Evolutionary conservation across 805 yeast species (phyloP).

Genomic region (Saccharomycopsis lassenensis): DNA sequence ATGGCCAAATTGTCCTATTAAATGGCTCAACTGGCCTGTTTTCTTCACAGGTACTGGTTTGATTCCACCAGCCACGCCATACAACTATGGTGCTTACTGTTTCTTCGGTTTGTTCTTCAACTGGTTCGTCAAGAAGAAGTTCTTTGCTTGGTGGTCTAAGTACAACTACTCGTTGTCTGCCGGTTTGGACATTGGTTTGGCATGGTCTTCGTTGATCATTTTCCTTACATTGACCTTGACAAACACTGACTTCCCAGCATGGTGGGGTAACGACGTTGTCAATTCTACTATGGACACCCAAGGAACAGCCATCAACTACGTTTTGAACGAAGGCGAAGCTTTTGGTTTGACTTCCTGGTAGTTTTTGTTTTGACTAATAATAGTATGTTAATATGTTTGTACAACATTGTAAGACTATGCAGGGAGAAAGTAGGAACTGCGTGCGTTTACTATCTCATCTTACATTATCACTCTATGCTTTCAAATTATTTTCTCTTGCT

Average conservation of each 20-base stretch:
- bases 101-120: slow-evolving; percentile 43
- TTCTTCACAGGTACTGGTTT: slow-evolving; percentile 41
- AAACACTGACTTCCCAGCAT: slow-evolving; percentile 29
- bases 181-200: slow-evolving; percentile 57
- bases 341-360: slow-evolving; percentile 39
- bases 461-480: too few relatives aligned
- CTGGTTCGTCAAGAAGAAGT: slow-evolving; percentile 42
- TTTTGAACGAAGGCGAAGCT: slow-evolving; percentile 30
- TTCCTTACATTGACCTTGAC: slow-evolving; percentile 39
- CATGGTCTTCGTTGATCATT: slow-evolving; percentile 47
- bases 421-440: too few relatives aligned
- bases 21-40: slow-evolving; percentile 50
- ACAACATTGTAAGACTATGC: too few relatives aligned
- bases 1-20: slow-evolving; percentile 28
- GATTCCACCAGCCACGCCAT: slow-evolving; percentile 65
- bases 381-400: too few relatives aligned
- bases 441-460: too few relatives aligned
- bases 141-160: slow-evolving; percentile 64
- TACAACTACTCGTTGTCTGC: slow-evolving; percentile 59
- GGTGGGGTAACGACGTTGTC: slow-evolving; percentile 60
- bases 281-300: slow-evolving; percentile 31
- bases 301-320: slow-evolving; percentile 23
- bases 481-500: too few relatives aligned
- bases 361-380: neutral
- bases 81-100: slow-evolving; percentile 47